Evolutionary conservation across 768 basidiomycete genomes (phyloP).

Genomic region (Coprinopsis sp.): DNA sequence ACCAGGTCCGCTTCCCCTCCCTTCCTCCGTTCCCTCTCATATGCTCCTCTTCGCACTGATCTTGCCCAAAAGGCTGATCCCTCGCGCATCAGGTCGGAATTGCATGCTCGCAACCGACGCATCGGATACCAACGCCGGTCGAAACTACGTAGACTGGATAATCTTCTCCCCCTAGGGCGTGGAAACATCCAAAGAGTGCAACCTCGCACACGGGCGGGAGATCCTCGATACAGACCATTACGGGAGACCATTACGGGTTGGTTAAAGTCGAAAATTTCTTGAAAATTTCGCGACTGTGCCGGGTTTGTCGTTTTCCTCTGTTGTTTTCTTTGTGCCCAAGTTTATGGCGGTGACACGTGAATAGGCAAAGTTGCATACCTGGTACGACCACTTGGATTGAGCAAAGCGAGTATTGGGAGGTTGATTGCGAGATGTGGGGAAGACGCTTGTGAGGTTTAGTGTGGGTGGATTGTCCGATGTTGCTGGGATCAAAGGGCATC

Average conservation of each 20-base stretch:
- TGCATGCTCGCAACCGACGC: too few relatives aligned
- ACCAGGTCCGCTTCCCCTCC: too few relatives aligned
- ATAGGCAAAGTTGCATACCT: too few relatives aligned
- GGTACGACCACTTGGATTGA: too few relatives aligned
- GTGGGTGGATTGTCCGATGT: slow-evolving; percentile 97
- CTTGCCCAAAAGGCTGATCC: too few relatives aligned
- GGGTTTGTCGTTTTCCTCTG: slow-evolving; percentile 94
- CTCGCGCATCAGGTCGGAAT: too few relatives aligned
- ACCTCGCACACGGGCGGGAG: slow-evolving; percentile 71
- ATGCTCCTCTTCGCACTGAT: too few relatives aligned
- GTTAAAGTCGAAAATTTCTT: slow-evolving; percentile 87
- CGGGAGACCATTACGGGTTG: slow-evolving; percentile 94
- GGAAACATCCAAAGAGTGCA: slow-evolving; percentile 90
- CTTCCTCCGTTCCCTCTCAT: too few relatives aligned
- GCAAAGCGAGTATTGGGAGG: slow-evolving; percentile 95
- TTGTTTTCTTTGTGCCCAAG: too few relatives aligned
- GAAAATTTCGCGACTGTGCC: slow-evolving; percentile 94
- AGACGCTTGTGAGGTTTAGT: slow-evolving; percentile 95
- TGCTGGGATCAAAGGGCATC: slow-evolving; percentile 97
- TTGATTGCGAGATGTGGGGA: slow-evolving; percentile 80
- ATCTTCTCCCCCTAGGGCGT: slow-evolving; percentile 97
- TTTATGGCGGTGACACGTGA: too few relatives aligned
- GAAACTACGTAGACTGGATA: slow-evolving; percentile 92
- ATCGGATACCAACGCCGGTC: too few relatives aligned
- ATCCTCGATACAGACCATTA: slow-evolving; percentile 92